A percentile compares a stretch with the other conserved stretches of the same genome.
These are phyloP conservation scores for Daldinia sp. DNA, from an alignment of 2,329 filamentous ascomycete genomes.

Conservation along the genomic window DNA sequence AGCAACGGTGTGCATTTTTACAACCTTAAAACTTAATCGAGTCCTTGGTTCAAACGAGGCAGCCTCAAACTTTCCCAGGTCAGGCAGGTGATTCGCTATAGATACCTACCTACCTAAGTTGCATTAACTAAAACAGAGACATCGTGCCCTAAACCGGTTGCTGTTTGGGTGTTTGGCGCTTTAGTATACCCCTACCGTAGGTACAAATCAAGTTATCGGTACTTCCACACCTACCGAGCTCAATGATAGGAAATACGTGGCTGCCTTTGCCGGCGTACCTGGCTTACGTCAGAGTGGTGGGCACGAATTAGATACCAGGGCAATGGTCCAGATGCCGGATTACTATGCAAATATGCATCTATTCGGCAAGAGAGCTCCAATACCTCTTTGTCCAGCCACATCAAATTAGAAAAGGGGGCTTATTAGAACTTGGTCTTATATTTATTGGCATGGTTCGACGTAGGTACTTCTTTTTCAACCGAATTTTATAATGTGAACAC, in stretches of 20 bases:
- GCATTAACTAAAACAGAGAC: constrained; percentile 1
- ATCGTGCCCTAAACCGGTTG: not conserved
- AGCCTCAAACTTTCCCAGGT: constrained; percentile 23
- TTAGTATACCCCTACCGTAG: not conserved
- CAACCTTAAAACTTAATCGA: constrained; percentile 30
- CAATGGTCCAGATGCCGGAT: constrained; percentile 11
- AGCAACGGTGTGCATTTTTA: constrained; percentile 37
- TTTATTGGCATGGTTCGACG: constrained; percentile 5
- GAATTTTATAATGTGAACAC: constrained; percentile 1
- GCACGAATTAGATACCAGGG: constrained; percentile 3
- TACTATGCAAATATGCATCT: constrained; percentile 11
- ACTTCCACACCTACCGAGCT: not conserved
- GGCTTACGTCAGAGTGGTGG: constrained; percentile 27
- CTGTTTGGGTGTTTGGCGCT: not conserved
- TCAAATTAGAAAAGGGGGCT: constrained; percentile 9
- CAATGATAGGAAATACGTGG: constrained; percentile 14
- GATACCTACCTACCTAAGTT: not conserved
- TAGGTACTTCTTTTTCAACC: constrained; percentile 28
- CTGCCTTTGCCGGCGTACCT: constrained; percentile 4
- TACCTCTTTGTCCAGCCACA: constrained; percentile 16
- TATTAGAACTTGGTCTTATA: constrained; percentile 9
- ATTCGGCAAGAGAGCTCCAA: not conserved
- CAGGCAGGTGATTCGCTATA: constrained; percentile 7
- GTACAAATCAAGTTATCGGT: not conserved
- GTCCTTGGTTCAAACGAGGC: constrained; percentile 30